Base-by-base conservation (phyloP, 2,329 filamentous ascomycete species). In the Penicillium griseofulvum region DNA sequence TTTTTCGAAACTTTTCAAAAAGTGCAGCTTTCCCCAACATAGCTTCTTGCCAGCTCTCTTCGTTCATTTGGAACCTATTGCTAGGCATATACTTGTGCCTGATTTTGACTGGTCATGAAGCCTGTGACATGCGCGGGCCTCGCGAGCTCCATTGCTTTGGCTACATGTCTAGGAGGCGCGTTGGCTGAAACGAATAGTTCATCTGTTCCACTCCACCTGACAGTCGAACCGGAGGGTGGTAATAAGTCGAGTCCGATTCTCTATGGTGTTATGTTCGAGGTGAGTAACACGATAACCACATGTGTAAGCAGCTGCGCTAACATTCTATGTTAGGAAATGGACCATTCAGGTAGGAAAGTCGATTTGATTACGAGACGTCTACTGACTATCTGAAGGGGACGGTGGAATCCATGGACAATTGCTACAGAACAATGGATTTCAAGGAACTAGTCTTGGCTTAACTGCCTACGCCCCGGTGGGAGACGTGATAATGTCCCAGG, bases 231-330 rank as follows among this genome's bases (percentile, higher is more conserved):
- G 6, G 61, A 67, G 6, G 68, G 67, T 0, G 69, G 69, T 2
- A 72, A 72, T 48, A 56, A 63, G 37, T 72, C 70, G 1, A 73
- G 69, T 50, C 61, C 71, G 2, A 37, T 68, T 12, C 60, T 73
- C 5, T 72, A 72, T 52, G 71, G 71, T 11, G 63, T 71, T 38
- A 72, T 73, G 70, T 73, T 73, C 24, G 71, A 74, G 64, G 69
- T 72, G 48, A 42, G 57, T 7, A 11, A 10, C 11, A 43, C 17
- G 5, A n/a, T 10, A 16, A 12, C 11, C 39, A 6, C 3, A n/a
- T 28, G 4, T 2, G 10, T 6, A 3, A 3, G n/a, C 33, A 5
- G 2, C 10, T 33, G 1, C 11, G 22, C 46, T 55, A 26, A 57
- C 19, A 9, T 39, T 2, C 19, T 1, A 12, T 37, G 6, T 16